These are phyloP conservation scores for Clitopilus hobsonii DNA, from an alignment of 768 basidiomycete species.

Conservation along the genomic window DNA sequence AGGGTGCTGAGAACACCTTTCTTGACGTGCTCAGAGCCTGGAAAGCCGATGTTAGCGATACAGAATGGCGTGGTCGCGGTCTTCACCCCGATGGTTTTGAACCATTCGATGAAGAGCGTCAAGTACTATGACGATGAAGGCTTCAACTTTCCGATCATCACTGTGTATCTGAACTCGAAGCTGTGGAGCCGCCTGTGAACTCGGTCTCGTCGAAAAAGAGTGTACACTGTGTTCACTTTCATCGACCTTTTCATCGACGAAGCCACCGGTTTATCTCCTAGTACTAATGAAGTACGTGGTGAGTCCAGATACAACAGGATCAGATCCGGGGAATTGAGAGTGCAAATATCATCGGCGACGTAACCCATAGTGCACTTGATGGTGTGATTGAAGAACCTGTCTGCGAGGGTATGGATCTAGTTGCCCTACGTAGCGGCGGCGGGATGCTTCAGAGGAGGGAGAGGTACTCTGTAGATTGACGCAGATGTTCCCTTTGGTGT, in stretches of 20 bases:
- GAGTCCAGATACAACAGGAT: not conserved
- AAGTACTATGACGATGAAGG: slow-evolving; percentile 18
- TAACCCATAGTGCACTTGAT: slow-evolving; percentile 22
- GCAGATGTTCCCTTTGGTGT: slow-evolving; percentile 13
- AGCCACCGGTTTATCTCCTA: not conserved
- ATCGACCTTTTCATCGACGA: slow-evolving; percentile 2
- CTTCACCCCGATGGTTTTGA: not conserved
- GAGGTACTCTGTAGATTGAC: slow-evolving; percentile 9
- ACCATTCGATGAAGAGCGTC: not conserved
- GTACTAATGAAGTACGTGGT: slow-evolving; percentile 11
- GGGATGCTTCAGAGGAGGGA: slow-evolving; percentile 20
- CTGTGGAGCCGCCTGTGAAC: slow-evolving; percentile 19
- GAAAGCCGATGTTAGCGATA: slow-evolving; percentile 6
- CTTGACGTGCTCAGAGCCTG: slow-evolving; percentile 27
- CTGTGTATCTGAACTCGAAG: too few species aligned
- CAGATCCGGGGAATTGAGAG: slow-evolving; percentile 3
- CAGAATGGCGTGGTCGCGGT: too few species aligned
- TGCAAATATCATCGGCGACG: slow-evolving; percentile 26
- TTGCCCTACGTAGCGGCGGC: slow-evolving; percentile 27
- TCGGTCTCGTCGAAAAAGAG: slow-evolving; percentile 13
- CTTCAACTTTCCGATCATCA: too few species aligned
- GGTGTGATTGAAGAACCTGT: slow-evolving; percentile 27
- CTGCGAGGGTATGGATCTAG: slow-evolving; percentile 31
- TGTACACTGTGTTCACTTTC: slow-evolving; percentile 13
- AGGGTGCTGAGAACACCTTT: slow-evolving; percentile 38